Percentiles rank a stretch among this genome's conserved stretches.
These are phyloP conservation scores for Pseudohyphozyma bogoriensis DNA, from an alignment of 768 basidiomycete genomes.

Conservation along the genomic window DNA sequence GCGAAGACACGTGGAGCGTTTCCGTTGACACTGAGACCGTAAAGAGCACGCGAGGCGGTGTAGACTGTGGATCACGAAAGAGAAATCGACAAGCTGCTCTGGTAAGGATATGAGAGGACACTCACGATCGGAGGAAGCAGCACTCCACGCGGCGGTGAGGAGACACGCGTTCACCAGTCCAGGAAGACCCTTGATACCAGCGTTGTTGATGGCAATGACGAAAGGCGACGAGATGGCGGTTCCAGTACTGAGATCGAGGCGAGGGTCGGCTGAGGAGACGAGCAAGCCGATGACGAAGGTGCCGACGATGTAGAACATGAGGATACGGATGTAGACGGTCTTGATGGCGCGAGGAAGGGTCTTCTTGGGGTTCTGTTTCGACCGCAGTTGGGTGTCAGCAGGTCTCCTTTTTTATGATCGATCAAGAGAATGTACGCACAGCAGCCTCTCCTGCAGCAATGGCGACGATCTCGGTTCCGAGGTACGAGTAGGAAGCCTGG, in stretches of 20 bases:
- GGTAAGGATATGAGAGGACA: background rate
- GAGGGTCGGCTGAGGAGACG: slow-evolving; percentile 33
- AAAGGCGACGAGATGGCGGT: slow-evolving; percentile 9
- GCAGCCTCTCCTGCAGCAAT: slow-evolving; percentile 55
- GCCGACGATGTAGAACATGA: slow-evolving; percentile 39
- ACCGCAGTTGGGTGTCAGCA: slow-evolving; percentile 37
- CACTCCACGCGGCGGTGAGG: slow-evolving; percentile 39
- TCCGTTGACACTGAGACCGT: slow-evolving; percentile 37
- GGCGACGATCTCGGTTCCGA: slow-evolving; percentile 92
- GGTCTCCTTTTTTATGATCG: slow-evolving; percentile 28
- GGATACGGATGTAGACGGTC: slow-evolving; percentile 59
- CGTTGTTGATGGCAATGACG: slow-evolving; percentile 41
- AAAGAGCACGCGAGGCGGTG: slow-evolving; percentile 18
- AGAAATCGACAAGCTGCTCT: no score
- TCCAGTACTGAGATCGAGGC: background rate
- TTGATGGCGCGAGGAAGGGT: slow-evolving; percentile 50
- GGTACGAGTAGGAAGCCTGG: slow-evolving; percentile 84
- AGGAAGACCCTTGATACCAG: slow-evolving; percentile 42
- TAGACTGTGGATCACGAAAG: no score
- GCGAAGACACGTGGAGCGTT: slow-evolving; percentile 38
- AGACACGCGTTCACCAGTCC: slow-evolving; percentile 39
- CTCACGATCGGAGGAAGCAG: slow-evolving; percentile 13
- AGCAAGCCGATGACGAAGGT: slow-evolving; percentile 38
- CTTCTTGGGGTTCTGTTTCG: slow-evolving; percentile 41
- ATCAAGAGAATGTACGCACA: no score